These are phyloP conservation scores for Lentinula detonsa DNA, from an alignment of 768 basidiomycete genomes.

Conservation along the genomic window DNA sequence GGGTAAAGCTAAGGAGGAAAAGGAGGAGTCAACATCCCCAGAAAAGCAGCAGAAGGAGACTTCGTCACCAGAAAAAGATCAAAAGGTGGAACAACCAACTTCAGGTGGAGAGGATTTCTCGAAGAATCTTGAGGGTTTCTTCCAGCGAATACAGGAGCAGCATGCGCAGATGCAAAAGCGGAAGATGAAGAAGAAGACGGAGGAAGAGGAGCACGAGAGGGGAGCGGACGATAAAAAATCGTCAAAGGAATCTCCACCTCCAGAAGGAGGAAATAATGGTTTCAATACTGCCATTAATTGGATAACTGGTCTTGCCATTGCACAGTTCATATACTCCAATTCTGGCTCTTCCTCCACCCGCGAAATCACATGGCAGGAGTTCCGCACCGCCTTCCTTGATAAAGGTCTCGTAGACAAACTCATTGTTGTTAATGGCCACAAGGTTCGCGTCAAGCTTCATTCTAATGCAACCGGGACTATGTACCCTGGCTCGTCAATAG, in stretches of 20 bases:
- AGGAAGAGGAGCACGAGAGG: constrained; percentile 19
- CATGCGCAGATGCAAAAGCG: constrained; percentile 25
- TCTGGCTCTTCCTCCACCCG: constrained; percentile 51
- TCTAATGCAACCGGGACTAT: constrained; percentile 79
- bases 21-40: constrained; percentile 7
- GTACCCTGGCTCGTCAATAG: constrained; percentile 53
- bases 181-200: constrained; percentile 23
- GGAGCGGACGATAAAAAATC: constrained; percentile 22
- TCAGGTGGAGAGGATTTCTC: constrained; percentile 36
- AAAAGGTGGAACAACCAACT: constrained; percentile 5
- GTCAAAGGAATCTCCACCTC: constrained; percentile 42
- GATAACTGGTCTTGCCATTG: constrained; percentile 47
- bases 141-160: constrained; percentile 56
- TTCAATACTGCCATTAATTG: constrained; percentile 55
- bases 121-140: constrained; percentile 73
- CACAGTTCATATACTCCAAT: constrained; percentile 61
- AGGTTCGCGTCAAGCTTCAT: constrained; percentile 89
- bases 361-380: constrained; percentile 99
- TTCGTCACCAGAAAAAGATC: constrained; percentile 6
- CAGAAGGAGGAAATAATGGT: constrained; percentile 29
- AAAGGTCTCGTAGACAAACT: constrained; percentile 95
- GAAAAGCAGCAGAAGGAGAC: constrained; percentile 5
- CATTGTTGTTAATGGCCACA: constrained; percentile 83
- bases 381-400: constrained; percentile 93
- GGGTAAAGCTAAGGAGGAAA: constrained; percentile 29